A percentile compares a stretch with the other conserved stretches of the same genome.
These are phyloP conservation scores for Aureobasidium sp. DNA, from an alignment of 2,329 filamentous ascomycete species.

Conservation along the genomic window DNA sequence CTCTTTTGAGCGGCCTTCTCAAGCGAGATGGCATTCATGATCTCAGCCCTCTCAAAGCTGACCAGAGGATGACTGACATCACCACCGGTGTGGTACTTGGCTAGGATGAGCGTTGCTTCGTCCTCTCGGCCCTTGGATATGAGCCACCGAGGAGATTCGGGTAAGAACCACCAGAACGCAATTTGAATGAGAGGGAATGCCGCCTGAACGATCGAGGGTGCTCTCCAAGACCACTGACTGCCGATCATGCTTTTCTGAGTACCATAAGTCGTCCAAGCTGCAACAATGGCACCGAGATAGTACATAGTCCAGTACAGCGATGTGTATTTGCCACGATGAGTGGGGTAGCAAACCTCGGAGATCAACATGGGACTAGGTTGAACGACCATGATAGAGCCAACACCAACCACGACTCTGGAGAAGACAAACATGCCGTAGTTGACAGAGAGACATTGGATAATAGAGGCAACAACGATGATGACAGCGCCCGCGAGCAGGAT, in stretches of 20 bases:
- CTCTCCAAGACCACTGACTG: constrained; percentile 57
- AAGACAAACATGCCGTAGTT: constrained; percentile 38
- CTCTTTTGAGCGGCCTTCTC: constrained; percentile 49
- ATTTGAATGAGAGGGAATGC: constrained; percentile 48
- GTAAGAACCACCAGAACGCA: constrained; percentile 66
- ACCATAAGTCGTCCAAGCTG: constrained; percentile 69
- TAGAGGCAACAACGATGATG: constrained; percentile 35
- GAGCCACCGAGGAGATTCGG: constrained; percentile 72
- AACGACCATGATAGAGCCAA: constrained; percentile 37
- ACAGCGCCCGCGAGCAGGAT: constrained; percentile 42
- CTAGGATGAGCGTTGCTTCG: constrained; percentile 68
- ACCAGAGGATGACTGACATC: constrained; percentile 60
- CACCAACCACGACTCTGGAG: constrained; percentile 43
- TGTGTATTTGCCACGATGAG: constrained; percentile 40
- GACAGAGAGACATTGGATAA: constrained; percentile 37
- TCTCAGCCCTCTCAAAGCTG: constrained; percentile 72
- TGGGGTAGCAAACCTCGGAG: constrained; percentile 52
- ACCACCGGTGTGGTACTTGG: constrained; percentile 69
- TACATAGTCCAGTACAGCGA: constrained; percentile 46
- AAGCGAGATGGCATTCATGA: constrained; percentile 67
- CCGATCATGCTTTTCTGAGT: constrained; percentile 64
- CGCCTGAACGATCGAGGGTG: constrained; percentile 57
- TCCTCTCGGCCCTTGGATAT: constrained; percentile 69
- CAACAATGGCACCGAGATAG: constrained; percentile 66
- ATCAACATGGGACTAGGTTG: constrained; percentile 36